Conservation (phyloP, 2,329 filamentous ascomycete genomes). For the Pseudogymnoascus verrucosus region DNA sequence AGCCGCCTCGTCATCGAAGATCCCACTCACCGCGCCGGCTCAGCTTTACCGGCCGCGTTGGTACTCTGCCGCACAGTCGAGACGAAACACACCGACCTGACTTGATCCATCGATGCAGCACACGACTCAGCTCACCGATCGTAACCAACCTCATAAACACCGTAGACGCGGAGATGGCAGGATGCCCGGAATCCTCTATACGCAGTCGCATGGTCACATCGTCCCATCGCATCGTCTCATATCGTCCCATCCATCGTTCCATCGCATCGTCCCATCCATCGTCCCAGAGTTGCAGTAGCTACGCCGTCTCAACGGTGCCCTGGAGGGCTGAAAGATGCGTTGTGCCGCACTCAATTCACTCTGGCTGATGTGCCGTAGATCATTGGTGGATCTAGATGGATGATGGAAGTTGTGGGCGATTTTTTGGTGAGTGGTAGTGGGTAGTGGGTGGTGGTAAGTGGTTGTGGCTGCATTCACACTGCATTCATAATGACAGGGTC, state of each 20-base stretch:
- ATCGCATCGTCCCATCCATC: background rate
- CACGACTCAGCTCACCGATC: constrained; percentile 3
- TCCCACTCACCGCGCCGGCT: background rate
- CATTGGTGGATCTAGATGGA: constrained; percentile 15
- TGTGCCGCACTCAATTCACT: background rate
- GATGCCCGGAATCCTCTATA: background rate
- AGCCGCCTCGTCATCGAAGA: background rate
- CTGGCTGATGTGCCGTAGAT: constrained; percentile 15
- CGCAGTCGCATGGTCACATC: background rate
- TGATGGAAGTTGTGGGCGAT: constrained; percentile 7
- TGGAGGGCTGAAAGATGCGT: constrained; percentile 24
- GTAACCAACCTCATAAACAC: background rate
- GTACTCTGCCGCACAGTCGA: background rate
- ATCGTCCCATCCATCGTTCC: background rate
- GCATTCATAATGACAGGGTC: background rate
- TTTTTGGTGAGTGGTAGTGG: background rate
- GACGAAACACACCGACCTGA: background rate
- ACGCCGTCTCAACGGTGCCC: background rate
- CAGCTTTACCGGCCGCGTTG: background rate
- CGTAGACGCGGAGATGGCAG: background rate
- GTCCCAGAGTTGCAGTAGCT: background rate
- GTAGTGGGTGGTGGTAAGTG: background rate
- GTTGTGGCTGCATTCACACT: background rate
- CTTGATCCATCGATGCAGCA: background rate
- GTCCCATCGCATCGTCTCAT: background rate